Evolutionary conservation across 805 yeast species (phyloP), one percentile per base, ranked within the genome.

Genomic region (Kodamaea nitidulidarum): DNA sequence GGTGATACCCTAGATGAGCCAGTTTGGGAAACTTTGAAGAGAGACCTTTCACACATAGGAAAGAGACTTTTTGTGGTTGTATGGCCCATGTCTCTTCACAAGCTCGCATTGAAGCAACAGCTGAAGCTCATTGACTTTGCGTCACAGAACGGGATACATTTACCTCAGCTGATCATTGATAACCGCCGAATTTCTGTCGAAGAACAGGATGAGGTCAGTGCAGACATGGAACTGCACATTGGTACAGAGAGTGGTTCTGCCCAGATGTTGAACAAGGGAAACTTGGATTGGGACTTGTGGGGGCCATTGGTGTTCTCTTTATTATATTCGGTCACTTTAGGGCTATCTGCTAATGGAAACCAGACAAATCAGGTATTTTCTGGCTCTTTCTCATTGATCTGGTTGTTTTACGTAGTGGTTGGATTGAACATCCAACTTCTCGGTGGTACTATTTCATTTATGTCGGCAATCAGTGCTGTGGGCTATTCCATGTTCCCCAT

Each of bases 1-100:
- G 84, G 85, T 20, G 84, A 81, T 52, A 81, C 88, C 2, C 60
- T 81, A 9, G 87, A 82, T 51, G 88, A 81, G 58, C 85, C 88
- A 0, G 81, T 81, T 7, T 54, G 65, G 51, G 62, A 68, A 22
- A 81, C 88, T 0, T 58, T 81, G 45, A 52, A 53, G 21, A 49
- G 73, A 39, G 74, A 68, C 43, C 42, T 67, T 12, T 36, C 48
- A 4, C 66, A 63, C 38, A 67, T 68, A 16, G 65, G 58, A 26
- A 56, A 53, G 25, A 46, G 73, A 20, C 50, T 68, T 21, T 58
- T 58, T 10, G 58, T 63, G 4, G 72, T 68, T n/a, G 52, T 68
- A 25, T 68, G 74, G 74, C 74, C 74, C 2, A 56, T 57, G 49
- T 72, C 63, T 44, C 58, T 68, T 41, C 50, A 61, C 26, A 47